Percentiles rank a stretch among this genome's conserved stretches.
phyloP scores from a whole-genome alignment of 495 filamentous ascomycete genomes.

The Aspergillus conjunctus region DNA sequence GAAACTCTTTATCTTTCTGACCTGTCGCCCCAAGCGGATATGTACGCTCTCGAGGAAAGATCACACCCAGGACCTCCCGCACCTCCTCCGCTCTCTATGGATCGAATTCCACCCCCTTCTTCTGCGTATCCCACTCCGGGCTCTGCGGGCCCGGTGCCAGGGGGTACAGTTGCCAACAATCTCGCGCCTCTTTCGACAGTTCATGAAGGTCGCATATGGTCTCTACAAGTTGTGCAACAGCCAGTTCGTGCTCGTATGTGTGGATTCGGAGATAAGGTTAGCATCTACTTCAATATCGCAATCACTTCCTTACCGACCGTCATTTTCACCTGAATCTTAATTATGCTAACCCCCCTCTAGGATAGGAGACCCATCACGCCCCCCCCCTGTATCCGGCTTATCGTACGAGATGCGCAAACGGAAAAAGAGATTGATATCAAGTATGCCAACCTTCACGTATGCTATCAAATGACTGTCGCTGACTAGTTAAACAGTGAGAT shows the following conservation, averaged over 20 bases:
- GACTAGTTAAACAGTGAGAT: slow-evolving; percentile 55
- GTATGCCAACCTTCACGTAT: slow-evolving; percentile 48
- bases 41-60: slow-evolving; percentile 51
- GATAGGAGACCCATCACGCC: slow-evolving; percentile 96
- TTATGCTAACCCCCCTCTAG: slow-evolving; percentile 44
- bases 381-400: slow-evolving; percentile 85
- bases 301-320: background rate
- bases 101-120: slow-evolving; percentile 48
- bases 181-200: slow-evolving; percentile 42
- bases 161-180: slow-evolving; percentile 38
- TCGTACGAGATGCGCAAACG: slow-evolving; percentile 76
- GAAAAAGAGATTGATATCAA: slow-evolving; percentile 89
- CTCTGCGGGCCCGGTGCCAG: slow-evolving; percentile 26
- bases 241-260: slow-evolving; percentile 96
- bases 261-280: slow-evolving; percentile 96
- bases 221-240: slow-evolving; percentile 86
- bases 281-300: background rate
- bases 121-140: slow-evolving; percentile 46
- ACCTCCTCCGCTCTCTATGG: slow-evolving; percentile 50
- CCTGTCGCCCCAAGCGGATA: slow-evolving; percentile 23
- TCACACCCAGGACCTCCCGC: slow-evolving; percentile 42
- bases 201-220: slow-evolving; percentile 56
- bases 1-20: background rate
- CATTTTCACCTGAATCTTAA: background rate
- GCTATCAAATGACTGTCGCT: slow-evolving; percentile 12